Conservation (phyloP, 805 yeast species). For the Kodamaea hsintzibuensis region DNA sequence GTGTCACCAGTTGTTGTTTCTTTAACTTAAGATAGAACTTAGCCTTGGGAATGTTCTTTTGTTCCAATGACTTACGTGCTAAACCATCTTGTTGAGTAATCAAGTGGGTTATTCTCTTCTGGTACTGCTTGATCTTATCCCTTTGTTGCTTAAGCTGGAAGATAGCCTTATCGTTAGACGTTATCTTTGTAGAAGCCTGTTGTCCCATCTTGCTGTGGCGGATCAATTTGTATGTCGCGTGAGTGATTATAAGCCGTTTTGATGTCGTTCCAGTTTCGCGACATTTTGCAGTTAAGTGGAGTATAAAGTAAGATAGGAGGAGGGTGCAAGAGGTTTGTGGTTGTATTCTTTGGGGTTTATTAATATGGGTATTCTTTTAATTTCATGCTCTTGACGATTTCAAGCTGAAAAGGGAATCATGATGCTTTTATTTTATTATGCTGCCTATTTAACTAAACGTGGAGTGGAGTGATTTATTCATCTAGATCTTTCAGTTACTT, state of each 20-base stretch:
- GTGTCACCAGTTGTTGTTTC: constrained; percentile 77
- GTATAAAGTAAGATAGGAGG: too few relatives aligned
- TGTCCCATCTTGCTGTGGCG: constrained; percentile 35
- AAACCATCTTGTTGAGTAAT: constrained; percentile 61
- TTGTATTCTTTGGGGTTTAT: too few relatives aligned
- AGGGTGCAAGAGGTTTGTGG: too few relatives aligned
- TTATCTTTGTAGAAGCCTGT: constrained; percentile 56
- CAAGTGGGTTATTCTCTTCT: constrained; percentile 54
- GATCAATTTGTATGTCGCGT: neutral
- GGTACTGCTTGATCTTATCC: constrained; percentile 78
- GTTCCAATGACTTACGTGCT: constrained; percentile 55
- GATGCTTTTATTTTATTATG: too few relatives aligned
- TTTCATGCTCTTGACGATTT: too few relatives aligned
- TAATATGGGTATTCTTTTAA: too few relatives aligned
- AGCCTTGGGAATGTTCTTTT: constrained; percentile 60
- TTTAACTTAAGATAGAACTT: constrained; percentile 69
- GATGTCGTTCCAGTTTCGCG: neutral
- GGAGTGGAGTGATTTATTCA: too few relatives aligned
- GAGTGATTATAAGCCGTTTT: neutral
- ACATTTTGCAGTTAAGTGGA: neutral
- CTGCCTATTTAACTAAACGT: too few relatives aligned
- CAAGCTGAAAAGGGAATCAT: too few relatives aligned
- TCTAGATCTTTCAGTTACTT: too few relatives aligned
- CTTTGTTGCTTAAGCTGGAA: constrained; percentile 85
- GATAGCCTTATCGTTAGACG: constrained; percentile 83